phyloP scores from a whole-genome alignment of 1,139 yeast species.

The Scheffersomyces quercinus region DNA sequence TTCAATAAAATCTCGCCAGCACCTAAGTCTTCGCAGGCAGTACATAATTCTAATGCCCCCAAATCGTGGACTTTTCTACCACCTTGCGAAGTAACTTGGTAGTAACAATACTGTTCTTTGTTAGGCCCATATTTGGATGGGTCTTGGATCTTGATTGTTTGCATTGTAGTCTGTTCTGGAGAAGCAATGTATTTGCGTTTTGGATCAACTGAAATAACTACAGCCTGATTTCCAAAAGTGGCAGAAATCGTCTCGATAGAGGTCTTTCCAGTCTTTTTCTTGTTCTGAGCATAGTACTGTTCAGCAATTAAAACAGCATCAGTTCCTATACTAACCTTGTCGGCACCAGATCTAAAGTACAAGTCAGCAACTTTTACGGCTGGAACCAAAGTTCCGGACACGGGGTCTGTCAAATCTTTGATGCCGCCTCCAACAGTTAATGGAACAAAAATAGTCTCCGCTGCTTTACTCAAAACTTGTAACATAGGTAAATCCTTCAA shows the following conservation, averaged over 20 bases:
- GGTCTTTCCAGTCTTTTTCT: constrained; percentile 63
- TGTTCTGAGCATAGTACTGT: constrained; percentile 60
- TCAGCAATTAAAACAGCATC: constrained; percentile 95
- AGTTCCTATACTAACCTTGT: constrained; percentile 95
- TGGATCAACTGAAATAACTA: constrained; percentile 95
- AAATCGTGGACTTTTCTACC: constrained; percentile 87
- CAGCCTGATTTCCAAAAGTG: constrained; percentile 95
- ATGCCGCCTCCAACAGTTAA: constrained; percentile 98
- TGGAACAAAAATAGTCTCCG: constrained; percentile 92
- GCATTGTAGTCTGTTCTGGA: constrained; percentile 62
- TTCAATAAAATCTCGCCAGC: constrained; percentile 93
- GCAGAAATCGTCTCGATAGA: constrained; percentile 91
- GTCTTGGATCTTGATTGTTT: constrained; percentile 45
- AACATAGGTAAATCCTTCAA: constrained; percentile 91
- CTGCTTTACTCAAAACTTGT: constrained; percentile 78
- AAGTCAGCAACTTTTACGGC: constrained; percentile 89
- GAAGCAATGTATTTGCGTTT: constrained; percentile 71
- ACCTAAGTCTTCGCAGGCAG: constrained; percentile 90
- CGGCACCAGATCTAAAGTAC: constrained; percentile 95
- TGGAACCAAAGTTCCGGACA: constrained; percentile 64
- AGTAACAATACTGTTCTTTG: constrained; percentile 87
- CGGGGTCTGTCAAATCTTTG: constrained; percentile 83
- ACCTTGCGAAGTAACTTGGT: constrained; percentile 94
- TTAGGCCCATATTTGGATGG: constrained; percentile 69
- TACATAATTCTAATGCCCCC: constrained; percentile 87